Evolutionary conservation across 106 monocot genomes (phyloP).

Genomic region (Dendrobium huoshanense): DNA sequence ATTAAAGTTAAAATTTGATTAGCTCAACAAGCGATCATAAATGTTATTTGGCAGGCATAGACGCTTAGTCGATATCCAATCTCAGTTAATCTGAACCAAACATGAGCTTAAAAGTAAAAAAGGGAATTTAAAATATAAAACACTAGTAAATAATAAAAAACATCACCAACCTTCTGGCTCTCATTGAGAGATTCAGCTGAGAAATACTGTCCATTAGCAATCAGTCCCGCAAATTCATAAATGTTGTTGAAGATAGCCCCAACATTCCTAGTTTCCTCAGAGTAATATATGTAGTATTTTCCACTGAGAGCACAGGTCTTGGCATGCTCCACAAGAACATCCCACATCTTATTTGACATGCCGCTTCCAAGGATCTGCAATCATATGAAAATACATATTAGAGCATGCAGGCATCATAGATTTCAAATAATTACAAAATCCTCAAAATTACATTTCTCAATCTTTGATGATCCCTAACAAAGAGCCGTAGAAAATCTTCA

Average conservation of each 20-base stretch:
- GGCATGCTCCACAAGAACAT: conserved; percentile 83
- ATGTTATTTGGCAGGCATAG: background rate
- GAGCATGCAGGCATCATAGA: background rate
- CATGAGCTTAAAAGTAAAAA: background rate
- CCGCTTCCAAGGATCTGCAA: conserved; percentile 80
- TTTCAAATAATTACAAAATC: background rate
- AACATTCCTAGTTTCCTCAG: conserved; percentile 63
- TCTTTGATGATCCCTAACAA: conserved; percentile 61
- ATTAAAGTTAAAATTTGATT: background rate
- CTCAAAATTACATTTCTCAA: conserved; percentile 59
- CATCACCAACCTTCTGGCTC: conserved; percentile 57
- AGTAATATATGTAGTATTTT: conserved; percentile 79
- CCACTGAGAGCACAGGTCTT: conserved; percentile 88
- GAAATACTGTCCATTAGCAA: conserved; percentile 60
- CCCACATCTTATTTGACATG: conserved; percentile 99
- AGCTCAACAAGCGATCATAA: background rate
- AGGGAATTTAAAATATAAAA: background rate
- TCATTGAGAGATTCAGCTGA: conserved; percentile 72
- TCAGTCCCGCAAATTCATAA: conserved; percentile 82
- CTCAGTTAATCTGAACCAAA: background rate
- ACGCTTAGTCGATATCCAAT: background rate
- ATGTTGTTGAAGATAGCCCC: conserved; percentile 95
- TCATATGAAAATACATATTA: conserved; percentile 6
- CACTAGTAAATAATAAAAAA: background rate
- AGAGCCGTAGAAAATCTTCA: conserved; percentile 82